Evolutionary conservation across 2,329 filamentous ascomycete species (phyloP), one percentile per base, ranked within the genome.

Genomic region (Aspergillus neoniger): DNA sequence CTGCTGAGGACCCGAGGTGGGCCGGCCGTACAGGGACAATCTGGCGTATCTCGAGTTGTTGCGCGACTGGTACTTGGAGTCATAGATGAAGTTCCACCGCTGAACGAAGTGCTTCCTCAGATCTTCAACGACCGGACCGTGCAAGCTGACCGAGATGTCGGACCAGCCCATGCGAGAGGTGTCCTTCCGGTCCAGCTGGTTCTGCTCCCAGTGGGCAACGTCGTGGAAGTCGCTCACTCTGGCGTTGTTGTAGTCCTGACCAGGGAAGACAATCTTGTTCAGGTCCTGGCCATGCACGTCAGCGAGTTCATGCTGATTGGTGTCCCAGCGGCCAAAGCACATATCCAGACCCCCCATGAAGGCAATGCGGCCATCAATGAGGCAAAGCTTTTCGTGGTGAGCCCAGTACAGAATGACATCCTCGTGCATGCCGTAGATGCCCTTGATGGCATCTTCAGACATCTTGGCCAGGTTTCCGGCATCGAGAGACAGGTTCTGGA

Each of bases 331-430:
- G 38, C 92, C 92, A 69, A 92, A 96, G 73, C 87, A 96, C 69
- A 96, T 82, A 76, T 96, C 92, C 1, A 96, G 80, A 19, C 92
- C 93, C 53, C 92, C 92, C 92, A 96, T 96, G 72, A 97, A 96
- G 2, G 89, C 92, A 58, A 88, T 81, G 9, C 82, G 82, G n/a
- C 88, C 86, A 73, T 97, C 92, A 15, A 97, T 79, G 2, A 96
- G 73, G 67, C 91, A 91, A 0, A 96, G 84, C 77, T 97, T 97
- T 78, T 97, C 92, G 68, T 96, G 92, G 69, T 96, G 92, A 2
- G 92, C 91, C 92, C 92, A 96, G 77, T 91, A 96, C 1, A 96
- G 79, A 10, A 96, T 89, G 1, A 92, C 86, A 66, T 90, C 92
- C 32, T 92, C 90, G 36, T 86, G 86, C 53, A 91, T 88, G 57